Percentiles rank a stretch among this genome's conserved stretches.
phyloP scores from a whole-genome alignment of 495 filamentous ascomycete genomes.

The Cercophora newfieldiana region DNA sequence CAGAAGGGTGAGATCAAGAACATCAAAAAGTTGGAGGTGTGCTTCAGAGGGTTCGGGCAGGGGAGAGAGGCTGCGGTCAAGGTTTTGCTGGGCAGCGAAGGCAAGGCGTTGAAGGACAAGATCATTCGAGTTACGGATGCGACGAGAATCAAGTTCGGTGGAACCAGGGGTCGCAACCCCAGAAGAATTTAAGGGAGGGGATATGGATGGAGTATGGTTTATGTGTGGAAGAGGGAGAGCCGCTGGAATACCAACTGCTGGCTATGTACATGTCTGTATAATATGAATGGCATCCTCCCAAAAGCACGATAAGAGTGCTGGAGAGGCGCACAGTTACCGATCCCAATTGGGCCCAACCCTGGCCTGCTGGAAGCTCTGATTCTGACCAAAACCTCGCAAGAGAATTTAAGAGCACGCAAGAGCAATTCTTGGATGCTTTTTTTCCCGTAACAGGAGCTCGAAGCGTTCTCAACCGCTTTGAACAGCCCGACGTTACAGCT shows the following conservation, averaged over 20 bases:
- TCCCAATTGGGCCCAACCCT: no score
- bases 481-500: neutral
- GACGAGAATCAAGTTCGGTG: conserved; percentile 92
- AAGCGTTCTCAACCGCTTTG: neutral
- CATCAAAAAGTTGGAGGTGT: conserved; percentile 70
- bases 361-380: no score
- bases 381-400: no score
- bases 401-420: no score
- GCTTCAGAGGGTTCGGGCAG: conserved; percentile 76
- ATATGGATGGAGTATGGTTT: neutral
- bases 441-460: neutral
- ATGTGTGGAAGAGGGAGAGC: neutral
- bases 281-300: conserved; percentile 2
- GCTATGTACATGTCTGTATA: conserved; percentile 30
- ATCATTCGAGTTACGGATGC: conserved; percentile 76
- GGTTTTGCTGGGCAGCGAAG: conserved; percentile 83
- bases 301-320: neutral
- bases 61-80: conserved; percentile 89
- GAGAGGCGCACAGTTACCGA: neutral
- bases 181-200: conserved; percentile 66
- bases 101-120: conserved; percentile 65
- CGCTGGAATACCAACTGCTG: neutral
- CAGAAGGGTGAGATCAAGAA: conserved; percentile 64
- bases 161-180: conserved; percentile 76
- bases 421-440: neutral